Evolutionary conservation across 2,329 filamentous ascomycete species (phyloP).

Genomic region (Orbilia blumenaviensis): DNA sequence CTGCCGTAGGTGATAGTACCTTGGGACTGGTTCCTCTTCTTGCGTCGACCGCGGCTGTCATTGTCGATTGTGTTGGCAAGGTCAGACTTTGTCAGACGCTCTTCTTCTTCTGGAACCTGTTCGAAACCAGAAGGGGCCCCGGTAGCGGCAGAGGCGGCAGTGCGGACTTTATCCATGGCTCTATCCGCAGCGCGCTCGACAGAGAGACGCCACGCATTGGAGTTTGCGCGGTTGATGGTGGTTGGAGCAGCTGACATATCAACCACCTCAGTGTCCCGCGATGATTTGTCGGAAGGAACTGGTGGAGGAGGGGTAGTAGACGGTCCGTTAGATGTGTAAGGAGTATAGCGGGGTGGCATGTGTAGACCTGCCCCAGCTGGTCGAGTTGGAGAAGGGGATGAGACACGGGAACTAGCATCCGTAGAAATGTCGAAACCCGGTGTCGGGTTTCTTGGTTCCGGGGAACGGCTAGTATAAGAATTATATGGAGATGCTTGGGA

Average conservation of each 20-base stretch:
- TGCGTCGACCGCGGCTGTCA: conserved; percentile 31
- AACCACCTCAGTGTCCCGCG: conserved; percentile 10
- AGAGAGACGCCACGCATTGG: conserved; percentile 44
- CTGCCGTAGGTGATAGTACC: conserved; percentile 14
- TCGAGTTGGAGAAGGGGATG: conserved; percentile 33
- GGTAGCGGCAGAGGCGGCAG: conserved; percentile 15
- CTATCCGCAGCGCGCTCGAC: conserved; percentile 50
- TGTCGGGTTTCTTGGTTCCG: conserved; percentile 36
- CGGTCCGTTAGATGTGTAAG: conserved; percentile 23
- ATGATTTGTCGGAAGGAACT: neutral
- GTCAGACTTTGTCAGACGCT: conserved; percentile 42
- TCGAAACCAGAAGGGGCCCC: conserved; percentile 22
- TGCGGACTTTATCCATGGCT: conserved; percentile 49
- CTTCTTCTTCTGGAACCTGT: conserved; percentile 47
- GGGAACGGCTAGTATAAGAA: conserved; percentile 12
- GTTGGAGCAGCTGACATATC: conserved; percentile 37
- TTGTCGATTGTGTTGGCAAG: conserved; percentile 45
- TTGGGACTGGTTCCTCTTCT: conserved; percentile 38
- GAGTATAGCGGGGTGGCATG: conserved; percentile 51
- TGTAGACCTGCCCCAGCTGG: conserved; percentile 34
- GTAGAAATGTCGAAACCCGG: conserved; percentile 43
- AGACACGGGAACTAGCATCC: conserved; percentile 48
- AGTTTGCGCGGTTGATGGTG: conserved; percentile 47
- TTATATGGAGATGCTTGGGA: conserved; percentile 41
- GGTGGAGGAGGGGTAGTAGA: conserved; percentile 23